Percentiles rank a stretch among this genome's conserved stretches.
Evolutionary conservation across 1,284 basidiomycete species (phyloP).

Genomic region (Hypsizygus ulmarius): DNA sequence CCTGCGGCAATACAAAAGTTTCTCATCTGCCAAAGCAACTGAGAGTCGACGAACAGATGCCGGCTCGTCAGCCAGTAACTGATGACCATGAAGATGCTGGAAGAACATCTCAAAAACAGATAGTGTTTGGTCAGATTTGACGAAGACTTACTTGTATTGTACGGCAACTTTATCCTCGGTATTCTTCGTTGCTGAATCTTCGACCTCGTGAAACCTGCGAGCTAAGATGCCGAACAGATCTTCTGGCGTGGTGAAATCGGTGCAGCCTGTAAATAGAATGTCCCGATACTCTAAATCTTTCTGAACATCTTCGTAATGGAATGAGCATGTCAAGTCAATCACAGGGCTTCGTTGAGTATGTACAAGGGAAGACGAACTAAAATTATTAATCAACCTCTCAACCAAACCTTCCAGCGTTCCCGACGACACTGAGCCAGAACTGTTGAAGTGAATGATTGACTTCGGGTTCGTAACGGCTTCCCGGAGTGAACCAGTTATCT

Average conservation of each 20-base stretch:
- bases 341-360: background rate
- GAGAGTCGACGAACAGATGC: conserved; percentile 28
- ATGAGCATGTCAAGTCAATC: background rate
- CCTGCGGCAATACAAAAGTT: conserved; percentile 31
- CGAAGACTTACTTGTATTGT: conserved; percentile 33
- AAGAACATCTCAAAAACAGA: background rate
- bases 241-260: conserved; percentile 39
- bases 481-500: conserved; percentile 17
- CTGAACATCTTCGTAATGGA: conserved; percentile 23
- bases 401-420: conserved; percentile 42
- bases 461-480: conserved; percentile 28
- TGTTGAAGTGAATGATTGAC: conserved; percentile 25
- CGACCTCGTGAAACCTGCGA: conserved; percentile 35
- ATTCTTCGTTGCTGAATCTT: conserved; percentile 17
- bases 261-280: conserved; percentile 37
- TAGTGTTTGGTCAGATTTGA: background rate
- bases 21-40: conserved; percentile 34
- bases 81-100: conserved; percentile 36
- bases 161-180: conserved; percentile 28
- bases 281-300: conserved; percentile 36
- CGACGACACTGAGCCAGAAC: conserved; percentile 31
- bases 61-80: conserved; percentile 35
- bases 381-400: conserved; percentile 34
- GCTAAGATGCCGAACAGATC: conserved; percentile 34
- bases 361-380: conserved; percentile 24